Evolutionary conservation across 2,329 filamentous ascomycete species (phyloP), one percentile per base, ranked within the genome.

Genomic region (Calycina marina): DNA sequence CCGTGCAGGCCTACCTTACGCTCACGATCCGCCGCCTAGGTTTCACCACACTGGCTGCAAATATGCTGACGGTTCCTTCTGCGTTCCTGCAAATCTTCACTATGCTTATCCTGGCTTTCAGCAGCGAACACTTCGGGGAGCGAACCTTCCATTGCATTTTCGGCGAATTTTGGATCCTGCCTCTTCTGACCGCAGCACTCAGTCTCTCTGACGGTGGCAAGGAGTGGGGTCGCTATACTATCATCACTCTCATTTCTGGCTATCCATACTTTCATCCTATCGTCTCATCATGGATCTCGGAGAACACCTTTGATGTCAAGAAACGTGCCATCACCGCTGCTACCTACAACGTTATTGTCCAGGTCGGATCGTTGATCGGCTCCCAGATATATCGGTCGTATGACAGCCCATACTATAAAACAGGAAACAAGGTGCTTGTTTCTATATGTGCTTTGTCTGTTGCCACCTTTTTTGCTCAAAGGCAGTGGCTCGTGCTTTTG

Each of bases 1-100:
- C 60, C 1, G 59, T 65, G 0, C 54, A 58, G 29, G 56, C 56
- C 0, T 72, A 71, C 34, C 52, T 74, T 9, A 68, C 68, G 0
- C 56, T 72, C 9, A 69, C 64, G 0, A 54, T 74, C 1, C 66
- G 64, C 40, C 58, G 65, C 2, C 55, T 76, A 4, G 70, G 61
- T 9, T 75, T 73, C 53, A 54, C 53, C 30, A 70, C 68, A 2
- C 68, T 78, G 46, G 54, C 69, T 18, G 67, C 65, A 16, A 79
- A 77, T 41, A 57, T 80, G 38, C 60, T 79, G 14, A 70, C 70
- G 1, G 74, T 77, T 10, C 70, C 69, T 0, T 63, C 67, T 1
- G 66, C 65, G 11, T 59, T 57, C 0, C 50, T 73, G 1, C 70
- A 71, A 46, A 71, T 74, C 38, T 34, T 69, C 29, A 68, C 69